phyloP scores from a whole-genome alignment of 768 basidiomycete species.

The Tephrocybe sp. region DNA sequence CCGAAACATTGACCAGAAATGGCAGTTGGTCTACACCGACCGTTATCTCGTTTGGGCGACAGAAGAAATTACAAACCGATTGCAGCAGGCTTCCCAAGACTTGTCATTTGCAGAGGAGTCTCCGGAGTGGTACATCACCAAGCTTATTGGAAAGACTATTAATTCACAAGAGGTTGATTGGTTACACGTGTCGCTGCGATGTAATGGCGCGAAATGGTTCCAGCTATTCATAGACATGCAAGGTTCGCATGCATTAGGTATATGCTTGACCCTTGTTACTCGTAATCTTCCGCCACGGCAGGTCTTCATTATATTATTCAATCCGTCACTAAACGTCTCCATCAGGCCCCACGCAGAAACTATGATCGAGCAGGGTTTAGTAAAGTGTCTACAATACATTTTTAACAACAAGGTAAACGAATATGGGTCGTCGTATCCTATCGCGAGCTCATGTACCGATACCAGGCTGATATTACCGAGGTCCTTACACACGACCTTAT shows the following conservation, averaged over 20 bases:
- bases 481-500: neutral
- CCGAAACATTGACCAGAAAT: neutral
- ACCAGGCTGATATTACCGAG: neutral
- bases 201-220: neutral
- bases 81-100: neutral
- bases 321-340: neutral
- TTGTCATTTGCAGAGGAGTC: neutral
- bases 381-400: neutral
- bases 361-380: neutral
- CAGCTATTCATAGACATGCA: neutral
- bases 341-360: neutral
- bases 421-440: neutral
- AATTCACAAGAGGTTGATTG: neutral
- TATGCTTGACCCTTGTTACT: neutral
- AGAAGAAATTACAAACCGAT: neutral
- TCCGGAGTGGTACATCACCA: neutral
- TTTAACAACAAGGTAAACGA: neutral
- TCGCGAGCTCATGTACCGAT: neutral
- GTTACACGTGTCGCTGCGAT: neutral
- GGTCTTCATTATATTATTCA: no score
- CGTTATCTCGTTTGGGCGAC: neutral
- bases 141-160: neutral
- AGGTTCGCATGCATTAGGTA: neutral
- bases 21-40: neutral
- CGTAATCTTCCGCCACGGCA: neutral